Percentiles rank a stretch among this genome's conserved stretches.
These are phyloP conservation scores for Mycena chlorophos DNA, from an alignment of 768 basidiomycete species.

Conservation along the genomic window DNA sequence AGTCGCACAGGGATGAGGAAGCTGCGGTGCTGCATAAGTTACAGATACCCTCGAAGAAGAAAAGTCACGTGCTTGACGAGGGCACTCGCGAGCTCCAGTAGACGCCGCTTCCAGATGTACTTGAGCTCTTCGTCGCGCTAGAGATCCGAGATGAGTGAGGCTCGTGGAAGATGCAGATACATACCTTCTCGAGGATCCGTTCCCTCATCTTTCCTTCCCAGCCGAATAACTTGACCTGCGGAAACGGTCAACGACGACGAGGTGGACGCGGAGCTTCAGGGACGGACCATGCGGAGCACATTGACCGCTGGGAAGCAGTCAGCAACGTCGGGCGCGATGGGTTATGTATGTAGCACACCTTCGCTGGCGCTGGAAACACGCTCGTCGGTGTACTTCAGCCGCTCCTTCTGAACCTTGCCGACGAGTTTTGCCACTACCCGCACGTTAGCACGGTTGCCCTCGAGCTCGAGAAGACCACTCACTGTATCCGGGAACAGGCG, in stretches of 20 bases:
- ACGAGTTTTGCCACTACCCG: conserved; percentile 12
- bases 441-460: neutral
- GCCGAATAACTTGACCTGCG: conserved; percentile 49
- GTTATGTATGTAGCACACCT: conserved; percentile 33
- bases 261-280: neutral
- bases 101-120: conserved; percentile 38
- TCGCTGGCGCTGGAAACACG: conserved; percentile 64
- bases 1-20: neutral
- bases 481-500: conserved; percentile 60
- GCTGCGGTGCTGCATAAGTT: neutral
- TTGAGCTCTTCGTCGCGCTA: conserved; percentile 46
- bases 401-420: conserved; percentile 41
- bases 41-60: neutral
- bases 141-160: neutral
- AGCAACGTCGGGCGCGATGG: conserved; percentile 31
- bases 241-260: neutral
- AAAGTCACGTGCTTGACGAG: conserved; percentile 33
- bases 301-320: conserved; percentile 33
- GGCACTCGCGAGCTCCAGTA: conserved; percentile 40
- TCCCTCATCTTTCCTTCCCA: conserved; percentile 46
- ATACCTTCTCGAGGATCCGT: conserved; percentile 37
- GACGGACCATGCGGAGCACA: conserved; percentile 38
- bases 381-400: conserved; percentile 59
- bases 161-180: neutral
- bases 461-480: conserved; percentile 31